Conservation (phyloP, 495 filamentous ascomycete species). For the Daldinia bambusicola region DNA sequence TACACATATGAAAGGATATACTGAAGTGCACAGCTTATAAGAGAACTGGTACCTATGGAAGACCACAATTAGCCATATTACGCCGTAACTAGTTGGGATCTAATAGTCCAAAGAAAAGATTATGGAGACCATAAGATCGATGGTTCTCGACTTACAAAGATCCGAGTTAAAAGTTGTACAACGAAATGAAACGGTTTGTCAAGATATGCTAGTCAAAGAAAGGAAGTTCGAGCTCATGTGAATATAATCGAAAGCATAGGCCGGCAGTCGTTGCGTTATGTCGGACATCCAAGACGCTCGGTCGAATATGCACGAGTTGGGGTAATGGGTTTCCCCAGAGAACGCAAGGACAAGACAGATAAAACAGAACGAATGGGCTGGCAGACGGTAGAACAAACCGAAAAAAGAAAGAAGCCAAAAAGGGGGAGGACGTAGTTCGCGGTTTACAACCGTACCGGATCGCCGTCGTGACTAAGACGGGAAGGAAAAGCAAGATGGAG, state of each 20-base stretch:
- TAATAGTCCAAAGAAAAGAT: not conserved
- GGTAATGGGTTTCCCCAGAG: conserved; percentile 28
- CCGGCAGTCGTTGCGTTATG: conserved; percentile 26
- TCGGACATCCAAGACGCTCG: conserved; percentile 25
- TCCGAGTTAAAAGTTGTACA: conserved; percentile 19
- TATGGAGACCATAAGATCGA: not conserved
- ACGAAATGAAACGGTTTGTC: conserved; percentile 26
- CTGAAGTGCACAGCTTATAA: not conserved
- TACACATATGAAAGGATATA: conserved; percentile 13
- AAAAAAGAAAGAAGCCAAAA: conserved; percentile 30
- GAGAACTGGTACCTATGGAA: conserved; percentile 19
- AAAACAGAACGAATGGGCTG: conserved; percentile 19
- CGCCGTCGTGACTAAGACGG: conserved; percentile 31
- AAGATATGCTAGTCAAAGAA: conserved; percentile 24
- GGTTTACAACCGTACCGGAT: conserved; percentile 29
- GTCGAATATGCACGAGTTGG: conserved; percentile 37
- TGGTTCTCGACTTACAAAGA: conserved; percentile 19
- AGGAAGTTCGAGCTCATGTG: conserved; percentile 17
- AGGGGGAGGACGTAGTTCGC: conserved; percentile 14
- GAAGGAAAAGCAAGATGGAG: conserved; percentile 27
- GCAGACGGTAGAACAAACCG: conserved; percentile 16
- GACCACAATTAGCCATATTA: conserved; percentile 23
- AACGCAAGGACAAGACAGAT: conserved; percentile 28
- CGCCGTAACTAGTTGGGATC: not conserved
- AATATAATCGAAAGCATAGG: conserved; percentile 37